Evolutionary conservation across 768 basidiomycete species (phyloP).

Genomic region (Collybiopsis confluens): DNA sequence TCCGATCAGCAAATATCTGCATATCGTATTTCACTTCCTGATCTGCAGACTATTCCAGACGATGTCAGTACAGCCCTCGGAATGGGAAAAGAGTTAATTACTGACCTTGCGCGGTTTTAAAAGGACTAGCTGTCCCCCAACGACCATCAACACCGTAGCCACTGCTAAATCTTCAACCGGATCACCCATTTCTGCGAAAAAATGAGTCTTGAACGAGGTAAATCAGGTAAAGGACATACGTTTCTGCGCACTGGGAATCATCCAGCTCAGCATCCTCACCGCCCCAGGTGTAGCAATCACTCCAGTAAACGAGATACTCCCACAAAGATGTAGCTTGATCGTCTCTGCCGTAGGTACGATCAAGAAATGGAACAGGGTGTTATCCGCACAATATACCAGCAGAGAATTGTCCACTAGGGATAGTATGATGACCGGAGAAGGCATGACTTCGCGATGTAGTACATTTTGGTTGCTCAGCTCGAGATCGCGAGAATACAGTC

Average conservation of each 20-base stretch:
- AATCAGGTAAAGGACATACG: too few species aligned
- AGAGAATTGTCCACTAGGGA: conserved; percentile 94
- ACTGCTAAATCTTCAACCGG: conserved; percentile 89
- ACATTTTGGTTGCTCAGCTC: conserved; percentile 82
- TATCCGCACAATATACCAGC: conserved; percentile 91
- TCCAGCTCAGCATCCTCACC: conserved; percentile 93
- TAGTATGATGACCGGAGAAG: conserved; percentile 77
- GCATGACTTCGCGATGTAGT: conserved; percentile 73
- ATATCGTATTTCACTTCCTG: conserved; percentile 96
- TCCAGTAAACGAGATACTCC: conserved; percentile 91
- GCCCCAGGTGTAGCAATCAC: conserved; percentile 80
- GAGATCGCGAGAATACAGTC: conserved; percentile 89
- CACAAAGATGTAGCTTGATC: conserved; percentile 86
- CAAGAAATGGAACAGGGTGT: conserved; percentile 88
- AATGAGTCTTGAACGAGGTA: background rate
- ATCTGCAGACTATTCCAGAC: conserved; percentile 56
- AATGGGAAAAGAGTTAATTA: background rate
- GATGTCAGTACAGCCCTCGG: background rate
- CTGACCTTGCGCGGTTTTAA: conserved; percentile 82
- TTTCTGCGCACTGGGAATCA: conserved; percentile 91
- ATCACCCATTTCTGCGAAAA: conserved; percentile 79
- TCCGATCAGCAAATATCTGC: conserved; percentile 94
- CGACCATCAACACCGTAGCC: conserved; percentile 94
- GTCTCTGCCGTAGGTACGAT: conserved; percentile 80
- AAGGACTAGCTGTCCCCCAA: conserved; percentile 86